Conservation (phyloP, 306 rosid species). For the Fragaria vesca region DNA sequence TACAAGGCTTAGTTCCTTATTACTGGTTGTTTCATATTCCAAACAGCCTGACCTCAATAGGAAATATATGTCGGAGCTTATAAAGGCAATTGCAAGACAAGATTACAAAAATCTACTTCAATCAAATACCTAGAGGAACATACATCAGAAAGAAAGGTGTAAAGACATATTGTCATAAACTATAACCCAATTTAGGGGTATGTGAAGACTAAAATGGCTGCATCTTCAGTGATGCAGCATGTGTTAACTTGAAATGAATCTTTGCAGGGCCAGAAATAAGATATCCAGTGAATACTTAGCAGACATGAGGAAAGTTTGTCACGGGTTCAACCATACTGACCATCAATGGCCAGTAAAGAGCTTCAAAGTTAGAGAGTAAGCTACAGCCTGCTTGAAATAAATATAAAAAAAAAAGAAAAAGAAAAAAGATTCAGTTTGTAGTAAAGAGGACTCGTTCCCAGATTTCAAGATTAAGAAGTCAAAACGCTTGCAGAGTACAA, state of each 20-base stretch:
- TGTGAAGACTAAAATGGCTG: neutral
- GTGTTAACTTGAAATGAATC: neutral
- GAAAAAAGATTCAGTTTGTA: too few species aligned
- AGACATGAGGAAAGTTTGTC: neutral
- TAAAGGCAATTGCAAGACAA: neutral
- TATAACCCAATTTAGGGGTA: neutral
- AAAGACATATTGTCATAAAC: neutral
- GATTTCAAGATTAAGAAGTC: neutral
- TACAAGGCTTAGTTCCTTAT: neutral
- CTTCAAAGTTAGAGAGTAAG: neutral
- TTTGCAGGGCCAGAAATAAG: neutral
- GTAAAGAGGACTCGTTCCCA: neutral
- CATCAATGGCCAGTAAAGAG: conserved; percentile 3
- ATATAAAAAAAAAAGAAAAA: too few species aligned
- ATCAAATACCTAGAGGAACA: neutral
- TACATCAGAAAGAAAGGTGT: neutral
- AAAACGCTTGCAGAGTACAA: neutral
- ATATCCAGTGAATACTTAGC: neutral
- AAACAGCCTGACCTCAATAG: neutral
- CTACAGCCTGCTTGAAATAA: neutral
- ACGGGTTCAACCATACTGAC: neutral
- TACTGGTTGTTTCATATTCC: neutral
- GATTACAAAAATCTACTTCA: neutral
- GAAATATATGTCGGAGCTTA: neutral
- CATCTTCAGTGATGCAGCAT: neutral